Evolutionary conservation across 2,329 filamentous ascomycete genomes (phyloP).

Genomic region (Xylariales sp.): DNA sequence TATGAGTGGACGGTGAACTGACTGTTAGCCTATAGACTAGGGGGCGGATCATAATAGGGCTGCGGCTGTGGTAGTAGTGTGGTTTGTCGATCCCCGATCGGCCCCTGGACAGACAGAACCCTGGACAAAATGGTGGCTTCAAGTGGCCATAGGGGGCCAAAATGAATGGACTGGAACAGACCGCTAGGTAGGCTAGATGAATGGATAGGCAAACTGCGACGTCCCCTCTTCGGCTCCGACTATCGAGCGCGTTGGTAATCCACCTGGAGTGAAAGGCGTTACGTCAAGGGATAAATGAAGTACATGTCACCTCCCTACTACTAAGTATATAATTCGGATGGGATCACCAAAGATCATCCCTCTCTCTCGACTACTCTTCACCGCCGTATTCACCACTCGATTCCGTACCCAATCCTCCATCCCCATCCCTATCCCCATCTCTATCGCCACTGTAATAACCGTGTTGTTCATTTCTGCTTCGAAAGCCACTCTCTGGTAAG

Average conservation of each 20-base stretch:
- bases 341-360: not conserved
- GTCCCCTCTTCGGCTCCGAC: not conserved
- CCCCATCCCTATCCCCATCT: slow-evolving; percentile 5
- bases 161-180: slow-evolving; percentile 5
- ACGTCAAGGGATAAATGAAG: not conserved
- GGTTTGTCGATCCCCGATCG: too few species aligned
- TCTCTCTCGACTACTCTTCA: not conserved
- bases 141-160: not conserved
- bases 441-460: not conserved
- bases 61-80: too few species aligned
- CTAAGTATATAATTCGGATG: not conserved
- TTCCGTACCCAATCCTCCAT: too few species aligned
- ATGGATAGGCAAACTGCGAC: not conserved
- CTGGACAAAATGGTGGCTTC: slow-evolving; percentile 2
- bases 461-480: slow-evolving; percentile 13
- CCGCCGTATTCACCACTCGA: not conserved
- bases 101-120: not conserved
- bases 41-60: too few species aligned
- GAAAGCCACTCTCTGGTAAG: not conserved
- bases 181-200: too few species aligned
- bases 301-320: not conserved
- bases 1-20: not conserved
- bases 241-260: not conserved
- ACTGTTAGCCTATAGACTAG: too few species aligned
- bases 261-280: not conserved